Percentiles rank a stretch among this genome's conserved stretches.
These are phyloP conservation scores for Smittium culicis DNA, from an alignment of 371 early-diverging fungal species.

Conservation along the genomic window DNA sequence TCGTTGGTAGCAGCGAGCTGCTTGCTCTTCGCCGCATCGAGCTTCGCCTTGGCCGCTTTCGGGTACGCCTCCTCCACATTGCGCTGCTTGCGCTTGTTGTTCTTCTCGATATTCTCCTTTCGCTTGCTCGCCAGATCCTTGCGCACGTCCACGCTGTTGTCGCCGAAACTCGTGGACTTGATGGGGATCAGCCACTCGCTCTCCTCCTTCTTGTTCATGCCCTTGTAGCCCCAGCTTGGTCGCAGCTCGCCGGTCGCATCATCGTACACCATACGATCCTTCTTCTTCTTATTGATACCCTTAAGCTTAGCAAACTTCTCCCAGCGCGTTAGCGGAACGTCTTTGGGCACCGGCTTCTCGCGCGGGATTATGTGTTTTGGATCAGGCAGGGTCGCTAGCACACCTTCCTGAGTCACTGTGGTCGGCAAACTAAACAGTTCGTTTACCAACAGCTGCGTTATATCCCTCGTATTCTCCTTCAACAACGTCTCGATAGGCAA, in stretches of 20 bases:
- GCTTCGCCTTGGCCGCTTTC: constrained; percentile 24
- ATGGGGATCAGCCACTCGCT: constrained; percentile 89
- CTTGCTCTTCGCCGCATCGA: constrained; percentile 31
- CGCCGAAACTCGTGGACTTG: constrained; percentile 49
- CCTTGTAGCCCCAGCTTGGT: constrained; percentile 86
- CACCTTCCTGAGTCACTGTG: constrained; percentile 50
- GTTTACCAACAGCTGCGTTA: constrained; percentile 75
- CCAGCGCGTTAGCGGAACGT: constrained; percentile 91
- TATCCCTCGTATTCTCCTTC: constrained; percentile 59
- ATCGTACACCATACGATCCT: constrained; percentile 69
- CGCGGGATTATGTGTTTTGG: too few species aligned
- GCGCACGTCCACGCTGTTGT: constrained; percentile 39
- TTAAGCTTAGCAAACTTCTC: constrained; percentile 97
- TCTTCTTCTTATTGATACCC: constrained; percentile 87
- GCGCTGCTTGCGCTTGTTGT: constrained; percentile 63
- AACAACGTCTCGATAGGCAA: constrained; percentile 41
- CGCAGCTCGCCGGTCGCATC: constrained; percentile 75
- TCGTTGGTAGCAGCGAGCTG: background rate
- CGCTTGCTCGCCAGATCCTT: constrained; percentile 68
- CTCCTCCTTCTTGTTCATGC: constrained; percentile 55
- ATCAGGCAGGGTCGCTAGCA: too few species aligned
- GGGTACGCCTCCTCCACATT: constrained; percentile 67
- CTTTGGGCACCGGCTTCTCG: too few species aligned
- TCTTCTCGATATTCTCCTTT: constrained; percentile 71
- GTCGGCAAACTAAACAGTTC: constrained; percentile 72